Conservation (phyloP, 2,329 filamentous ascomycete species). For the Elsinoe australis region DNA sequence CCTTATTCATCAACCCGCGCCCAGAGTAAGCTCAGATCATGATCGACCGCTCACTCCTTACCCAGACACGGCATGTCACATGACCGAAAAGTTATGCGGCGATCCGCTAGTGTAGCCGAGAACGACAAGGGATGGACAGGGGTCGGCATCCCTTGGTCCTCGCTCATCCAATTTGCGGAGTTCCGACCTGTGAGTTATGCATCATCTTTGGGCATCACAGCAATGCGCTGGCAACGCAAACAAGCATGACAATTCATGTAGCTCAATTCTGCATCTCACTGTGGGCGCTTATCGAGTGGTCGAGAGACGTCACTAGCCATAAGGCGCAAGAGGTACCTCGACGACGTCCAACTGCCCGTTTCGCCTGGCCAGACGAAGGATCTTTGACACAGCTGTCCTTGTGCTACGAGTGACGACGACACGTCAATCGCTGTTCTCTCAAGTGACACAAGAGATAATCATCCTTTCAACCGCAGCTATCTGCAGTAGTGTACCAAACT, state of each 20-base stretch:
- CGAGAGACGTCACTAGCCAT: too few species aligned
- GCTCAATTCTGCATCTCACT: too few species aligned
- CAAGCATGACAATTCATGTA: too few species aligned
- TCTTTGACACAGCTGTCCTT: neutral
- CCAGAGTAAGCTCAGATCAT: too few species aligned
- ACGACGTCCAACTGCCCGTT: conserved; percentile 9
- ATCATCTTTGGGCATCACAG: too few species aligned
- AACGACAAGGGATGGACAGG: neutral
- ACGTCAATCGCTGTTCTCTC: neutral
- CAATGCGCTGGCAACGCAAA: too few species aligned
- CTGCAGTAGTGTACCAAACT: conserved; percentile 4
- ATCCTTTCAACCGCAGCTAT: neutral
- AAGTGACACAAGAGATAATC: neutral
- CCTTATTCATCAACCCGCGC: too few species aligned
- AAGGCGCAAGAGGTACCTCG: too few species aligned
- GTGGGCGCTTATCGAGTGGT: too few species aligned
- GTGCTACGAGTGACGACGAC: conserved; percentile 10
- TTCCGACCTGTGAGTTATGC: too few species aligned
- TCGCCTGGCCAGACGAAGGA: neutral
- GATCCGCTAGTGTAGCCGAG: conserved; percentile 8
- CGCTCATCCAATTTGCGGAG: too few species aligned
- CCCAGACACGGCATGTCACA: conserved; percentile 1
- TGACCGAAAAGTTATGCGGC: conserved; percentile 3
- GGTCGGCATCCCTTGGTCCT: neutral
- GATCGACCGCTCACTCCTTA: too few species aligned